Percentiles rank a stretch among this genome's conserved stretches.
Conservation (phyloP, 1,284 basidiomycete genomes). For the Ustilago curta region DNA sequence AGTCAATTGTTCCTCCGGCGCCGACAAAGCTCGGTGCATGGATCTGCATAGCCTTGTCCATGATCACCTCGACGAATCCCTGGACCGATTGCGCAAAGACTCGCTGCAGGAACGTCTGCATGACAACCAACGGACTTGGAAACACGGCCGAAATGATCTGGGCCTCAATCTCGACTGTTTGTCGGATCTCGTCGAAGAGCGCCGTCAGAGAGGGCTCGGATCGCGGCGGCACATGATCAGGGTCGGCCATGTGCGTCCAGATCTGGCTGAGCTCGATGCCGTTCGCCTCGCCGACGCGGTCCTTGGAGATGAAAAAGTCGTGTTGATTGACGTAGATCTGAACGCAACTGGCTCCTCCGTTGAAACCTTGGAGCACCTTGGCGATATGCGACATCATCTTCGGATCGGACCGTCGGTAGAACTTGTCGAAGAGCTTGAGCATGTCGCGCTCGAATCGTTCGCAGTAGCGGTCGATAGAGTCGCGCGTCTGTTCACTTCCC, state of each 20-base stretch:
- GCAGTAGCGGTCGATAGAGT: conserved; percentile 88
- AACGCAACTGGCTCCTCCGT: conserved; percentile 94
- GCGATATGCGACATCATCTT: conserved; percentile 99
- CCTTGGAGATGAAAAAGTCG: conserved; percentile 75
- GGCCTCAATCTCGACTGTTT: conserved; percentile 92
- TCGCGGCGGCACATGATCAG: conserved; percentile 82
- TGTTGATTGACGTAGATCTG: conserved; percentile 99
- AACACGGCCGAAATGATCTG: conserved; percentile 99
- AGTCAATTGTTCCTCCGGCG: conserved; percentile 32
- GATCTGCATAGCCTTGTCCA: conserved; percentile 64
- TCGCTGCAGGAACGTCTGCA: conserved; percentile 97
- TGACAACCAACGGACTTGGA: conserved; percentile 94
- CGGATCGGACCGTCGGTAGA: conserved; percentile 93
- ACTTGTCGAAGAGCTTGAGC: conserved; percentile 87
- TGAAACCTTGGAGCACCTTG: conserved; percentile 95
- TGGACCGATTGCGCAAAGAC: conserved; percentile 91
- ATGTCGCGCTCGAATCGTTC: conserved; percentile 99
- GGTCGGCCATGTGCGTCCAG: conserved; percentile 78
- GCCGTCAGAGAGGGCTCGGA: conserved; percentile 82
- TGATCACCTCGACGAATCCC: conserved; percentile 66
- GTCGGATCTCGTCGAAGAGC: conserved; percentile 87
- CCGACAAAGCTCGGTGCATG: conserved; percentile 41
- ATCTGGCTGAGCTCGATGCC: conserved; percentile 75
- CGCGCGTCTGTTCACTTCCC: conserved; percentile 64
- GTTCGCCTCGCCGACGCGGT: conserved; percentile 77